Percentiles rank a stretch among this genome's conserved stretches.
Conservation (phyloP, 2,329 filamentous ascomycete species). For the Colletotrichum lini region DNA sequence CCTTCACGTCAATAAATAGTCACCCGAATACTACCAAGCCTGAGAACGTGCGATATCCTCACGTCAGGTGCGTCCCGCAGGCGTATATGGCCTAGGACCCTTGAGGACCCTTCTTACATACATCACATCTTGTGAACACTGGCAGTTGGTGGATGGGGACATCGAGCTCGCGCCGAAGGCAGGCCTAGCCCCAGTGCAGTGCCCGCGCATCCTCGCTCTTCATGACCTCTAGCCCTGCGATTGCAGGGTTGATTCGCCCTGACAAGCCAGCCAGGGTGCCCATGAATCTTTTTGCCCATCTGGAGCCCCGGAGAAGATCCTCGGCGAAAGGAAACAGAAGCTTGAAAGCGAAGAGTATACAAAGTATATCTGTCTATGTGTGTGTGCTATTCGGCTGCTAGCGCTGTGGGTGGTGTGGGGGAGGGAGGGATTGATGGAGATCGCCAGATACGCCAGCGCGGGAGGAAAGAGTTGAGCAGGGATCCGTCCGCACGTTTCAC, state of each 20-base stretch:
- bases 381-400: not conserved
- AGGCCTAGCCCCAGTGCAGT: not conserved
- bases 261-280: not conserved
- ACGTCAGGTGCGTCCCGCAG: not conserved
- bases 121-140: no score
- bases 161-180: constrained; percentile 20
- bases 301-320: not conserved
- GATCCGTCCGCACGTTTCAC: constrained; percentile 41
- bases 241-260: not conserved
- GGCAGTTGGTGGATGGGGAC: constrained; percentile 1
- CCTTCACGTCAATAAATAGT: constrained; percentile 13
- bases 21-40: not conserved
- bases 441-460: constrained; percentile 29
- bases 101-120: constrained; percentile 33
- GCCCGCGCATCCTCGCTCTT: not conserved
- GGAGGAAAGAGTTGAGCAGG: constrained; percentile 31
- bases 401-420: not conserved
- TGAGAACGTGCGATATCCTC: constrained; percentile 22
- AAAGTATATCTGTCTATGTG: no score
- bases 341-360: not conserved
- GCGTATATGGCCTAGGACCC: constrained; percentile 4
- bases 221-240: not conserved
- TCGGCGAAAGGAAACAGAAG: not conserved
- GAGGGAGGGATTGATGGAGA: not conserved
- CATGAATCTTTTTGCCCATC: not conserved